phyloP scores from a whole-genome alignment of 257 asterid species.

The Solanum bulbocastanum region DNA sequence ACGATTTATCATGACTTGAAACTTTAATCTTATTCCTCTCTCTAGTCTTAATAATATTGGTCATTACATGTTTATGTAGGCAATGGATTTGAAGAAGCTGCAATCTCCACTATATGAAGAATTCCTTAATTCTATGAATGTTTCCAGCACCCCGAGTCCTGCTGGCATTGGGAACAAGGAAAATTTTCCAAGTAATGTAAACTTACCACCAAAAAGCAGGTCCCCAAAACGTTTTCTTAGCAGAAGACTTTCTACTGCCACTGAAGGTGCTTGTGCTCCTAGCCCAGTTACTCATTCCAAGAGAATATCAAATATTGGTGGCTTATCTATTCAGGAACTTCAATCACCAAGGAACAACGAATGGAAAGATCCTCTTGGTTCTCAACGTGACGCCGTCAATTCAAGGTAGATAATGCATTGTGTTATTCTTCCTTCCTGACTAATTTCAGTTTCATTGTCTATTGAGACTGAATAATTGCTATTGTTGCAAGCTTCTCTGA shows the following conservation, averaged over 20 bases:
- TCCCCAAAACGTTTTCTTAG: slow-evolving; percentile 64
- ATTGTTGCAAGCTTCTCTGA: slow-evolving; percentile 48
- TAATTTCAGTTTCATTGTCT: not conserved
- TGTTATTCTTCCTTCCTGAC: not conserved
- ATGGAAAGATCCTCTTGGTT: slow-evolving; percentile 35
- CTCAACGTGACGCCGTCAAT: slow-evolving; percentile 56
- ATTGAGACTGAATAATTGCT: slow-evolving; percentile 10
- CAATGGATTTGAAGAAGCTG: slow-evolving; percentile 80
- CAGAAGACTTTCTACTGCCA: slow-evolving; percentile 75
- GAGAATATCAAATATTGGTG: slow-evolving; percentile 60
- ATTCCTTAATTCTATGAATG: slow-evolving; percentile 74
- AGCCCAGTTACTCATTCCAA: slow-evolving; percentile 64
- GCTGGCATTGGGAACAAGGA: slow-evolving; percentile 62
- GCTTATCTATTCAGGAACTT: slow-evolving; percentile 43
- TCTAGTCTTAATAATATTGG: not conserved
- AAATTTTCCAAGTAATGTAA: slow-evolving; percentile 53
- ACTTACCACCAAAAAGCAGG: slow-evolving; percentile 84
- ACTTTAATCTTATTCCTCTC: not conserved
- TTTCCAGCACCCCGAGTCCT: slow-evolving; percentile 47
- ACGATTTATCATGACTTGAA: not conserved
- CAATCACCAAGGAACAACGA: slow-evolving; percentile 20
- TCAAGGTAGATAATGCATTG: slow-evolving; percentile 40
- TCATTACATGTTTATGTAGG: slow-evolving; percentile 31
- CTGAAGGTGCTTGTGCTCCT: slow-evolving; percentile 42
- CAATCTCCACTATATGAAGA: slow-evolving; percentile 85